These are phyloP conservation scores for Debaryomyces maramus DNA, from an alignment of 805 yeast genomes.

Conservation along the genomic window DNA sequence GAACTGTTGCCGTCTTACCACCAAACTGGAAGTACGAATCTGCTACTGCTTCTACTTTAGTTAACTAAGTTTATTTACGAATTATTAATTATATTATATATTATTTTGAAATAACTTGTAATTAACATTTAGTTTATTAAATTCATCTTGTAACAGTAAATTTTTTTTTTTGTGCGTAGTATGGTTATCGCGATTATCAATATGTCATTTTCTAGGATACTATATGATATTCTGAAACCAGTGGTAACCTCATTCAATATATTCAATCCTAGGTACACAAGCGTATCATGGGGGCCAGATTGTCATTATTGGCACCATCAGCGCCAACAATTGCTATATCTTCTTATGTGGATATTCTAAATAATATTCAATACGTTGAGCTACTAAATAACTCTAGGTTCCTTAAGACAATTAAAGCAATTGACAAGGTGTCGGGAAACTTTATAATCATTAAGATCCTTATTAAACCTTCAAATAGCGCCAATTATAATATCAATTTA, in stretches of 20 bases:
- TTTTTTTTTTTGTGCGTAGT: background rate
- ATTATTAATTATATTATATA: constrained; percentile 7
- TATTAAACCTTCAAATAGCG: constrained; percentile 51
- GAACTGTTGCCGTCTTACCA: constrained; percentile 98
- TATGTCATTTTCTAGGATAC: background rate
- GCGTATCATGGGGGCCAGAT: constrained; percentile 73
- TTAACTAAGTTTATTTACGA: constrained; percentile 64
- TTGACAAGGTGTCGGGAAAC: constrained; percentile 64
- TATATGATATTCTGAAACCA: too few relatives aligned
- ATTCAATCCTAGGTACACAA: too few relatives aligned
- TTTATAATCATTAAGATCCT: constrained; percentile 73
- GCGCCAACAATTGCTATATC: constrained; percentile 90
- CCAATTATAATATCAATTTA: constrained; percentile 21
- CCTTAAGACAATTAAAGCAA: constrained; percentile 79
- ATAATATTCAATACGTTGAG: constrained; percentile 70
- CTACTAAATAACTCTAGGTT: constrained; percentile 81
- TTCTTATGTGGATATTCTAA: constrained; percentile 81
- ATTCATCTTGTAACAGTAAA: background rate
- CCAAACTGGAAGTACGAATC: constrained; percentile 99
- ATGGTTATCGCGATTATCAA: background rate
- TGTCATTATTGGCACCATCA: constrained; percentile 84
- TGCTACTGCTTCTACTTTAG: constrained; percentile 99
- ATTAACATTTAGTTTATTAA: background rate
- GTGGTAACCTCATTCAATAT: too few relatives aligned
- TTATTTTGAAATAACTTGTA: background rate